Percentiles rank a stretch among this genome's conserved stretches.
Conservation (phyloP, 169 alveolate genomes). For the Cryptosporidium baileyi region DNA sequence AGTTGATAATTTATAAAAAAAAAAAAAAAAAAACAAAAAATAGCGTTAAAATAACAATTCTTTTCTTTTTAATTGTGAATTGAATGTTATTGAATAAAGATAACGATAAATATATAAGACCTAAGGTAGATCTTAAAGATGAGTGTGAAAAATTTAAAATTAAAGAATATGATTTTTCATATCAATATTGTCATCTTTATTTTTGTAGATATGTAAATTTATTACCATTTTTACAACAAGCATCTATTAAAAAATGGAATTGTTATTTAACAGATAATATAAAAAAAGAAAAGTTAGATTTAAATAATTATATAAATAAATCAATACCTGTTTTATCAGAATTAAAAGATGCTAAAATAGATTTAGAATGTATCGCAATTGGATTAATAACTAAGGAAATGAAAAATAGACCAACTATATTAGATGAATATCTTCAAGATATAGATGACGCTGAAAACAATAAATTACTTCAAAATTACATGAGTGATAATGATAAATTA, state of each 20-base stretch:
- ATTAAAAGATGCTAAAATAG: slow-evolving; percentile 27
- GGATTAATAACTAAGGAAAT: slow-evolving; percentile 47
- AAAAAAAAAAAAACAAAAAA: too few species aligned
- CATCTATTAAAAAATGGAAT: not conserved
- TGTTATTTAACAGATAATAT: not conserved
- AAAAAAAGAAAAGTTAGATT: too few species aligned
- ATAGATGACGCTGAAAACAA: not conserved
- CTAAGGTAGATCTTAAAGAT: not conserved
- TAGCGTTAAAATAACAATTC: too few species aligned
- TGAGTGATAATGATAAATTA: slow-evolving; percentile 13
- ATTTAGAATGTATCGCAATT: slow-evolving; percentile 21
- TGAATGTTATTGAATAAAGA: not conserved
- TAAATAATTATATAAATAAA: not conserved
- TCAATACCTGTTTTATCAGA: slow-evolving; percentile 2
- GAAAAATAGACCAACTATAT: slow-evolving; percentile 36
- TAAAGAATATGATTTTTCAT: slow-evolving; percentile 8
- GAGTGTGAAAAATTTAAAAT: slow-evolving; percentile 61
- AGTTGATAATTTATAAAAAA: too few species aligned
- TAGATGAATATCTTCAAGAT: slow-evolving; percentile 64
- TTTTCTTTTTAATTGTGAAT: too few species aligned
- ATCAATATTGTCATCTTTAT: slow-evolving; percentile 41
- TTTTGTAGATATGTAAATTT: slow-evolving; percentile 22
- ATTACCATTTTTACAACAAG: slow-evolving; percentile 18
- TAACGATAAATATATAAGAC: not conserved
- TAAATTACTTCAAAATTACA: not conserved